Evolutionary conservation across 2,329 filamentous ascomycete genomes (phyloP).

Genomic region (Clarireedia hainanense): DNA sequence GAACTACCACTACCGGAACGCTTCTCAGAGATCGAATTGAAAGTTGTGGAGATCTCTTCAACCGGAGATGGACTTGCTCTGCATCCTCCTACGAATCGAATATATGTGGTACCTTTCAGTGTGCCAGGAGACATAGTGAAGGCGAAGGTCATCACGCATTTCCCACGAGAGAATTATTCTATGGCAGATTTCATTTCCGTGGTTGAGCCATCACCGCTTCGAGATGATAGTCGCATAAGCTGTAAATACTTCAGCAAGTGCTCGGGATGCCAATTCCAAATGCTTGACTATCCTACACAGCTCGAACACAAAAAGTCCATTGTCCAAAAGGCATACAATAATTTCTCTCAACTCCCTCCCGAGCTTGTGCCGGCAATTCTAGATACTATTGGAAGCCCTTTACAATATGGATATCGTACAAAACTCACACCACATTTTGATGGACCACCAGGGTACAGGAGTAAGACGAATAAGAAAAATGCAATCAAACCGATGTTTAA

Average conservation of each 20-base stretch:
- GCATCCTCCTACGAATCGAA: constrained; percentile 49
- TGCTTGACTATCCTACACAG: constrained; percentile 84
- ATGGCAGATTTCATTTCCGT: constrained; percentile 78
- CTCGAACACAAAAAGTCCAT: constrained; percentile 76
- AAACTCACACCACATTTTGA: constrained; percentile 97
- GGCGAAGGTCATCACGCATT: constrained; percentile 72
- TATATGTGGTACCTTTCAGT: constrained; percentile 85
- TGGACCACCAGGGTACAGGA: constrained; percentile 51
- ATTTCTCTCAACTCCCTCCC: constrained; percentile 78
- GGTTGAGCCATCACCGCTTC: constrained; percentile 60
- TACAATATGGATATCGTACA: constrained; percentile 90
- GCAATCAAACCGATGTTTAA: constrained; percentile 50
- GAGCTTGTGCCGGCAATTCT: constrained; percentile 67
- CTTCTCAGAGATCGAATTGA: constrained; percentile 71
- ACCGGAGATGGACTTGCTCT: constrained; percentile 85
- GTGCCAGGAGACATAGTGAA: constrained; percentile 76
- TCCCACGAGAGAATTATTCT: constrained; percentile 57
- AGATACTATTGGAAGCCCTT: constrained; percentile 82
- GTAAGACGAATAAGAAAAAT: constrained; percentile 39
- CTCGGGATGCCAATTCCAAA: constrained; percentile 94
- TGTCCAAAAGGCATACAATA: constrained; percentile 82
- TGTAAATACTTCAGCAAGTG: constrained; percentile 86
- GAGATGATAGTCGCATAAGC: constrained; percentile 67
- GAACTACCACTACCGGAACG: constrained; percentile 59
- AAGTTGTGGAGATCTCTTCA: constrained; percentile 76